Base-by-base conservation (phyloP, 2,329 filamentous ascomycete species). In the Colletotrichum graminicola region DNA sequence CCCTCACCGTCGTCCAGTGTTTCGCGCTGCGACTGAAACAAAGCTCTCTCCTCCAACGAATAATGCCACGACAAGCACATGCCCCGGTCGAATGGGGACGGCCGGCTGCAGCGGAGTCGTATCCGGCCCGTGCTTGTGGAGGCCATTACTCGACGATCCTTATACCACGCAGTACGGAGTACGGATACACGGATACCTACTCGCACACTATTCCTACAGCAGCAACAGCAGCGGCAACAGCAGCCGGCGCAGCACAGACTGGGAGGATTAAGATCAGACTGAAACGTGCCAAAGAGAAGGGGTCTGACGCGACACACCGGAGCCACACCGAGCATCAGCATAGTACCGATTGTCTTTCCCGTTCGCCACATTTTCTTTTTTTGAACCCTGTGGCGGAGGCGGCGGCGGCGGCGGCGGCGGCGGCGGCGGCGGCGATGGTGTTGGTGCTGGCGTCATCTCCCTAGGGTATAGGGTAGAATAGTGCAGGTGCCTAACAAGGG, bases 111-210 rank as follows among this genome's bases (percentile, higher is more conserved):
- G 21, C 54, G 23, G 59, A 69, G 65, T 68, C 68, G 65, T 39
- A 63, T 64, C 54, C 59, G 59, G 59, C 63, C 69, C 59, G 69
- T 69, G 65, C 69, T 52, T 64, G 39, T 43, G 39, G 63, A 54
- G 29, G 65, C 8, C 57, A 66, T 69, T 56, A 69, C 65, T 72
- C 69, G 69, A 64, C 59, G 69, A 72, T 72, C 69, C 34, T 32
- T 1, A 39, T 41, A 39, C 8, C 36, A 29, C 29, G n/a, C n/a
- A n/a, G n/a, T n/a, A n/a, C n/a, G n/a, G n/a, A n/a, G n/a, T n/a
- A n/a, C n/a, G n/a, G n/a, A n/a, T n/a, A n/a, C n/a, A n/a, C 36
- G 10, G 36, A 12, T 39, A 39, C 34, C 34, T 34, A 34, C 36
- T 12, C 45, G 45, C 10, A 47, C 43, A n/a, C 43, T 39, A 5